Evolutionary conservation across 2,329 filamentous ascomycete genomes (phyloP).

Genomic region (Colletotrichum cordylinicola): DNA sequence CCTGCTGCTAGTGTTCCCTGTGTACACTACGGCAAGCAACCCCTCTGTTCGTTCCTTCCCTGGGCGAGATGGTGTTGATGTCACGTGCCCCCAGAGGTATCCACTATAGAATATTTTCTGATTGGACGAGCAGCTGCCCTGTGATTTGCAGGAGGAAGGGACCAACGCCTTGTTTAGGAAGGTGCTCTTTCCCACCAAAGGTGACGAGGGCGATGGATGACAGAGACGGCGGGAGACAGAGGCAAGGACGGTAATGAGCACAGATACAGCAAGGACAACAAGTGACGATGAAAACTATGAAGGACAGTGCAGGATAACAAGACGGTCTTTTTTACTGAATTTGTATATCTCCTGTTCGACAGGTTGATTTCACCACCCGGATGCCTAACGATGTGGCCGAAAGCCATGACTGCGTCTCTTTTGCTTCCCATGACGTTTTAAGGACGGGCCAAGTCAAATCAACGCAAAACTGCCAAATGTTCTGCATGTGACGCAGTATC

Average conservation of each 20-base stretch:
- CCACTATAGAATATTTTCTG: not conserved
- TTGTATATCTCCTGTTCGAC: not conserved
- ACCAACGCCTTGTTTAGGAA: not conserved
- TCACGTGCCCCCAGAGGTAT: not conserved
- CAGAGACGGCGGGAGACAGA: not conserved
- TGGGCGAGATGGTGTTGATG: not conserved
- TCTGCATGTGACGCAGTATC: not conserved
- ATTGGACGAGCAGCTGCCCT: not conserved
- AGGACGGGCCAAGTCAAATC: no score
- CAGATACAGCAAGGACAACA: not conserved
- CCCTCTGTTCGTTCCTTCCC: not conserved
- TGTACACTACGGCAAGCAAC: not conserved
- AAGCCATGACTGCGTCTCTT: no score
- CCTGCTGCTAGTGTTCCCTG: not conserved
- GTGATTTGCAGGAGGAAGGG: not conserved
- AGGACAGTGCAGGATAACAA: not conserved
- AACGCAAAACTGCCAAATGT: not conserved
- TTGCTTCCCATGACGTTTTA: no score
- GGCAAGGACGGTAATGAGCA: not conserved
- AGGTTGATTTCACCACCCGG: no score
- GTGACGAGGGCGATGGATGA: not conserved
- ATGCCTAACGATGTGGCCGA: no score
- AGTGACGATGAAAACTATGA: no score
- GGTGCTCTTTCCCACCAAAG: not conserved
- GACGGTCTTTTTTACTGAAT: not conserved